These are phyloP conservation scores for Paramecium caudatum DNA, from an alignment of 73 alveolate genomes.

Conservation along the genomic window DNA sequence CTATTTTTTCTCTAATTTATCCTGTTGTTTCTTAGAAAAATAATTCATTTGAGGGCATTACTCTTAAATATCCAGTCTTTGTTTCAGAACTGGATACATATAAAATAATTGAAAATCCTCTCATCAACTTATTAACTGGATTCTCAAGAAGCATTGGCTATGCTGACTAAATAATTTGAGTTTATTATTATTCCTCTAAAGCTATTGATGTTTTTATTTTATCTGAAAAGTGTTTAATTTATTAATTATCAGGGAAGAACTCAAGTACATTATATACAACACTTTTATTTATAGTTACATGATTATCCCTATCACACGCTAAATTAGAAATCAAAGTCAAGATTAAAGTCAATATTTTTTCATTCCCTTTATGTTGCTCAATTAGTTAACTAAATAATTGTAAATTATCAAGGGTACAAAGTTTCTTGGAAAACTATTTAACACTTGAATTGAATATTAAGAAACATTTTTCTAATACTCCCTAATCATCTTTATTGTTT, in stretches of 20 bases:
- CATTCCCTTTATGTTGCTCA: conserved; percentile 4
- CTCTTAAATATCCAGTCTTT: neutral
- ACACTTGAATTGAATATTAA: neutral
- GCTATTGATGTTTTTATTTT: neutral
- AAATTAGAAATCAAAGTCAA: neutral
- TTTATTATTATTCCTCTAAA: neutral
- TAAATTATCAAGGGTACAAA: conserved; percentile 37
- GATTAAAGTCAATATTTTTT: neutral
- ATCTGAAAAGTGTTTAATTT: neutral
- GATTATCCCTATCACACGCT: conserved; percentile 47
- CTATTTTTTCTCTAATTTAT: conserved; percentile 25
- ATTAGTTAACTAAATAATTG: neutral
- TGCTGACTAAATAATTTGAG: neutral
- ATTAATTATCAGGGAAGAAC: neutral
- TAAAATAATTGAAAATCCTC: conserved; percentile 23
- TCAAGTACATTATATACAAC: neutral
- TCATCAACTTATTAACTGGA: conserved; percentile 15
- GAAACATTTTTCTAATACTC: neutral
- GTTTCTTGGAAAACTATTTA: neutral
- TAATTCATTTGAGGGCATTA: neutral
- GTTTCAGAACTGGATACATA: neutral
- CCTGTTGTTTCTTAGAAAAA: neutral
- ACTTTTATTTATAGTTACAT: conserved; percentile 21
- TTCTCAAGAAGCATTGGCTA: neutral
- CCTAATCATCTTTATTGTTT: conserved; percentile 16